Evolutionary conservation across 345 rosid genomes (phyloP).

Genomic region (Hirschfeldia incana): DNA sequence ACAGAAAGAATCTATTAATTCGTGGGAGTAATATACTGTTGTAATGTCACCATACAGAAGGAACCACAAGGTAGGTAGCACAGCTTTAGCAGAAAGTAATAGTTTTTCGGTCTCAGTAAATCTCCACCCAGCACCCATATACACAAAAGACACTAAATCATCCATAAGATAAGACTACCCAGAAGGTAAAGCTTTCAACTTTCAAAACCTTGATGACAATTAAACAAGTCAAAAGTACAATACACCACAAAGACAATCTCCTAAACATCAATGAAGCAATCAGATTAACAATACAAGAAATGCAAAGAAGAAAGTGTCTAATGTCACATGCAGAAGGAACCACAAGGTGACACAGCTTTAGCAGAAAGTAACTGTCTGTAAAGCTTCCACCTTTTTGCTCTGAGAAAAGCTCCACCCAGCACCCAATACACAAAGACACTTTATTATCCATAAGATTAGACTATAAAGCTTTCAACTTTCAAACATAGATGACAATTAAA

Average conservation of each 20-base stretch:
- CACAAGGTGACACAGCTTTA: conserved; percentile 1
- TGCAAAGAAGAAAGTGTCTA: neutral
- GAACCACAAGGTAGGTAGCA: conserved; percentile 9
- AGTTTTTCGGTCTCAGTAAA: neutral
- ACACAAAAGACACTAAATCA: neutral
- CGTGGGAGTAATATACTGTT: neutral
- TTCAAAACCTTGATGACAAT: neutral
- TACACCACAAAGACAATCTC: neutral
- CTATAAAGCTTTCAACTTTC: neutral
- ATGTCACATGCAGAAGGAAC: conserved; percentile 11
- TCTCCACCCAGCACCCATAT: neutral
- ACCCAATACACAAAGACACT: neutral
- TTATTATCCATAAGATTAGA: neutral
- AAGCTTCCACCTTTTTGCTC: conserved; percentile 15
- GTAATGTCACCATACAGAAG: neutral
- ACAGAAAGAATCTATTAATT: neutral
- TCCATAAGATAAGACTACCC: neutral
- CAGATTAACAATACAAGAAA: neutral
- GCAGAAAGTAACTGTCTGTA: neutral
- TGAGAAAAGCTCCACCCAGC: neutral
- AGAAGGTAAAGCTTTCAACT: neutral
- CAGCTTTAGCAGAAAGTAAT: neutral
- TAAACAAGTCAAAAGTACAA: neutral
- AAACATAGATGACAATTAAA: neutral
- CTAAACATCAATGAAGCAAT: neutral